Conservation (phyloP, 1,284 basidiomycete genomes). For the Melampsora americana region DNA sequence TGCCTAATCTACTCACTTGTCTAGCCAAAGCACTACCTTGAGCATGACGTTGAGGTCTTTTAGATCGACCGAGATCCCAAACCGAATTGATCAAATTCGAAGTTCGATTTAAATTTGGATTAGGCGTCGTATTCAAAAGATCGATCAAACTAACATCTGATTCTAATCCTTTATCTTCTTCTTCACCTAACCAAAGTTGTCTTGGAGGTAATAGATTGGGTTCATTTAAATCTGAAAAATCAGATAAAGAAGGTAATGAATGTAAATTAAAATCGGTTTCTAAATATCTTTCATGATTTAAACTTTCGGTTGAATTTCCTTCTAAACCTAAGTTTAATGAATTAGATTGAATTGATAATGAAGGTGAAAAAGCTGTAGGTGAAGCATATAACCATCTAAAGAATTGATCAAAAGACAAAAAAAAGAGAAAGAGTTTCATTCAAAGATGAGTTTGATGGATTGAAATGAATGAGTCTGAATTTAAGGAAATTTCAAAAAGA, state of each 20-base stretch:
- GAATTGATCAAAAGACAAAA: not conserved
- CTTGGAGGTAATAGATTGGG: not conserved
- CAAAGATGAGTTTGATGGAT: not conserved
- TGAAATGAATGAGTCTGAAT: not conserved
- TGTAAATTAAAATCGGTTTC: slow-evolving; percentile 20
- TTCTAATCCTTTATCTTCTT: slow-evolving; percentile 34
- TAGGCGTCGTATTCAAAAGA: slow-evolving; percentile 26
- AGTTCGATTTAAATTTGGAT: no score
- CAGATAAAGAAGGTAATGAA: not conserved
- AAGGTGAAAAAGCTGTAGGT: slow-evolving; percentile 26
- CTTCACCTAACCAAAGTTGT: slow-evolving; percentile 31
- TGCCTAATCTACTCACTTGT: slow-evolving; percentile 33
- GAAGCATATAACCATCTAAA: slow-evolving; percentile 32
- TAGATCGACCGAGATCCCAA: no score
- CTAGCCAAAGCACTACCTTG: slow-evolving; percentile 30
- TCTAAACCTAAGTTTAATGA: no score
- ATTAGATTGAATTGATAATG: not conserved
- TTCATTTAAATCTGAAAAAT: not conserved
- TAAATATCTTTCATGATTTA: slow-evolving; percentile 15
- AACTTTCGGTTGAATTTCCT: not conserved
- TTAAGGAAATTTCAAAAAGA: no score
- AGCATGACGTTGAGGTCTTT: slow-evolving; percentile 5
- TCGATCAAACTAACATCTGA: slow-evolving; percentile 28
- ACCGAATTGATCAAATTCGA: no score
- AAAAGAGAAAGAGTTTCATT: not conserved